Evolutionary conservation across 2,329 filamentous ascomycete species (phyloP).

Genomic region (Chalaropsis thielavioides): DNA sequence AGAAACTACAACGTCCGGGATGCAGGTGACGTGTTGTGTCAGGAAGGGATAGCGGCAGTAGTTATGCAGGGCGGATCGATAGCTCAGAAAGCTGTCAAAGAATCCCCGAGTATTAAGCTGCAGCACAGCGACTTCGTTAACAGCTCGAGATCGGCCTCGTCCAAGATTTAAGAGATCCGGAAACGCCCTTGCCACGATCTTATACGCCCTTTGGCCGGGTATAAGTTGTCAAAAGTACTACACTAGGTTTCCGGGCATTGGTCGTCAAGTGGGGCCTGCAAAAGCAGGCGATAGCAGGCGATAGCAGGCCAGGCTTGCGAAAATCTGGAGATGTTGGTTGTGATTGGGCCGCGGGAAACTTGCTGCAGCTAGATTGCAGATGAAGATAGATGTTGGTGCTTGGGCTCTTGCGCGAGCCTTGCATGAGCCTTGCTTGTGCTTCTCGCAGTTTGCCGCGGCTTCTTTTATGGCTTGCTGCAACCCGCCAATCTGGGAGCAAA

Average conservation of each 20-base stretch:
- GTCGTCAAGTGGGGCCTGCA: background rate
- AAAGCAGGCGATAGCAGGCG: background rate
- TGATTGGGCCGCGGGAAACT: background rate
- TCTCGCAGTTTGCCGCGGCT: background rate
- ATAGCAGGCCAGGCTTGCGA: background rate
- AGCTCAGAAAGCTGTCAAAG: background rate
- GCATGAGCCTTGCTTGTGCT: background rate
- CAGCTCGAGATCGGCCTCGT: background rate
- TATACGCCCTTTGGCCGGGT: background rate
- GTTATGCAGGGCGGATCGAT: background rate
- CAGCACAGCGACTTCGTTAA: background rate
- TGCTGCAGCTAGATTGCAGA: background rate
- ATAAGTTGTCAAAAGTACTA: constrained; percentile 6
- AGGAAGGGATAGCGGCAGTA: background rate
- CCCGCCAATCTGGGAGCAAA: background rate
- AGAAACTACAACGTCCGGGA: background rate
- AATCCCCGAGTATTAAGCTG: background rate
- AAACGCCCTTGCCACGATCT: background rate
- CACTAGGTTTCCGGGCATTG: background rate
- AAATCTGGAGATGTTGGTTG: background rate
- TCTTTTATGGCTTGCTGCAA: background rate
- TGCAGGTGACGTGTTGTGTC: background rate
- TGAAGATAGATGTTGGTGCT: background rate
- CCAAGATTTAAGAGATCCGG: background rate
- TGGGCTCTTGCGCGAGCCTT: background rate